Evolutionary conservation across 306 rosid species (phyloP), one percentile per base, ranked within the genome.

Genomic region (Geum urbanum): DNA sequence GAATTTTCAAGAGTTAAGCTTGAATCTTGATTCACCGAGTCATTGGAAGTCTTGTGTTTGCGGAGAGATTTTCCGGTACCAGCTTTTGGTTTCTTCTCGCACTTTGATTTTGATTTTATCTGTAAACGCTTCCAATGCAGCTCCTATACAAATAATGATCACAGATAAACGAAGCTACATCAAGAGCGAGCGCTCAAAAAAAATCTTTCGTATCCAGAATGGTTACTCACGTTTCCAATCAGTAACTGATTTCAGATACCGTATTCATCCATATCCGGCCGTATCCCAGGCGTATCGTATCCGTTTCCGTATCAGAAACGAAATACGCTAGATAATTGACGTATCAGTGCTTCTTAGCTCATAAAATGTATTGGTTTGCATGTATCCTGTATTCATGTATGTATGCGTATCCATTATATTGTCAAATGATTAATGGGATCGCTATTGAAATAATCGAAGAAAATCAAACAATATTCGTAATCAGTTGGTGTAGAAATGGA

Each of bases 101-200:
- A 66, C 79, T 82, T 86, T 53, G 89, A 80, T 73, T 87, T 87
- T 19, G 91, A 80, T 78, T 90, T 90, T 24, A 87, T 53, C 77
- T 86, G 88, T 60, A 90, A 74, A 47, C 96, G 89, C 82, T 71
- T 90, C 75, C 64, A 76, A 76, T 90, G 94, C 61, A 90, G 79
- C 78, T 90, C 96, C 96, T 90, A 54, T 14, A 64, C 27, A 24
- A 24, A 24, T 19, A 7, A 12, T 10, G 32, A 66, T 54, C 44
- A 74, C 3, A 12, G 70, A 58, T 27, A 55, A 9, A 62, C 47
- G 16, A 48, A 27, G 46, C 15, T 7, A 53, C 15, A 69, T 6
- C 7, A 49, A 24, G 27, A 24, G 27, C 27, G 27, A 50, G n/a
- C 20, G 13, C 32, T 8, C 8, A 35, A 54, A 7, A 41, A 52